phyloP scores from a whole-genome alignment of 2,329 filamentous ascomycete species.

The Alternaria viburni region DNA sequence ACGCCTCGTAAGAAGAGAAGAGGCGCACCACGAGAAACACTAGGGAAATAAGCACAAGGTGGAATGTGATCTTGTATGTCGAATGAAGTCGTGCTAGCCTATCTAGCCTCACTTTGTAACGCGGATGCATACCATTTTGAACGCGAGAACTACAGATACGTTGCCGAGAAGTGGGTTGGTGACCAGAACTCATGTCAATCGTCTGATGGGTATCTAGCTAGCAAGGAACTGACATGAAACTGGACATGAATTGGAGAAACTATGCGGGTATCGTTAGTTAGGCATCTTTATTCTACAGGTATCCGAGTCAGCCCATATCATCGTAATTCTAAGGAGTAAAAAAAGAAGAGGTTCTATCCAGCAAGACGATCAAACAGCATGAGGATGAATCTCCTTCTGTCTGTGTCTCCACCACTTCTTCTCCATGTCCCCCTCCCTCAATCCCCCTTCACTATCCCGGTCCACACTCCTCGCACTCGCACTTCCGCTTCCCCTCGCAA shows the following conservation, averaged over 20 bases:
- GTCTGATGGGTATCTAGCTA: constrained; percentile 11
- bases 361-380: constrained; percentile 9
- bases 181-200: neutral
- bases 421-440: constrained; percentile 15
- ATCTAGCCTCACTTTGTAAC: neutral
- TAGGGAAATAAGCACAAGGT: neutral
- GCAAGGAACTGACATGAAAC: neutral
- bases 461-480: constrained; percentile 15
- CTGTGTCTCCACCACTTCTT: constrained; percentile 31
- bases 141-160: neutral
- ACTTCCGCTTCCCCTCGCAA: constrained; percentile 20
- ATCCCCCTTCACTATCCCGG: constrained; percentile 13
- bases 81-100: neutral
- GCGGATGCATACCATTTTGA: neutral
- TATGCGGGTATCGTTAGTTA: neutral
- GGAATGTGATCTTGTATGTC: neutral
- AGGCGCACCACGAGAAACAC: neutral
- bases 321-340: neutral
- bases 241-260: neutral
- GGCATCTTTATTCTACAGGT: neutral
- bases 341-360: neutral
- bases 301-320: neutral
- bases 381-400: constrained; percentile 16
- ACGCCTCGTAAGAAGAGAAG: neutral
- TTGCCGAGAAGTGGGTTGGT: neutral